Conservation (phyloP, 2,329 filamentous ascomycete genomes). For the Thelonectria rubi region DNA sequence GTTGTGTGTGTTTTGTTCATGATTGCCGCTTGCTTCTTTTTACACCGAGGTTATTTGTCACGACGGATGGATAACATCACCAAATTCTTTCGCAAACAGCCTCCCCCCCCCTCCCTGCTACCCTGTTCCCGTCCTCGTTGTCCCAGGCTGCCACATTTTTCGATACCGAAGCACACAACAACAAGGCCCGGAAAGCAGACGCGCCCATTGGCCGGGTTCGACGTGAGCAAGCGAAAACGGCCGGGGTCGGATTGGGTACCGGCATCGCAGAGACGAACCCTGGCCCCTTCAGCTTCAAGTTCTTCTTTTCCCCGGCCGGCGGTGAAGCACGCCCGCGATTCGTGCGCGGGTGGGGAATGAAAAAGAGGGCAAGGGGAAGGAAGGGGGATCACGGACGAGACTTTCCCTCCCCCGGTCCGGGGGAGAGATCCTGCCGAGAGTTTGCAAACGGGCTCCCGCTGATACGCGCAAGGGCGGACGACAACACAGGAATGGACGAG, state of each 20-base stretch:
- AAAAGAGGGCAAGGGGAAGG: neutral
- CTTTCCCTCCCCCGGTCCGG: slow-evolving; percentile 10
- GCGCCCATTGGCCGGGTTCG: neutral
- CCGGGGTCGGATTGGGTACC: slow-evolving; percentile 23
- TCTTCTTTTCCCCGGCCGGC: slow-evolving; percentile 14
- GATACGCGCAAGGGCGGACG: neutral
- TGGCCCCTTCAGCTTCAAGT: neutral
- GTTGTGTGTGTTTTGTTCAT: neutral
- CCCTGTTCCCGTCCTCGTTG: no score
- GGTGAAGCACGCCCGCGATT: slow-evolving; percentile 24
- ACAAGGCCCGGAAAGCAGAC: no score
- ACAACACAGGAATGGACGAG: neutral
- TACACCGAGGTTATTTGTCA: neutral
- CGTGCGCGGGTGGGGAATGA: slow-evolving; percentile 8
- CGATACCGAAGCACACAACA: no score
- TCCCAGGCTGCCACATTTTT: neutral
- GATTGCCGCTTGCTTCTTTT: neutral
- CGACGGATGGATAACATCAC: neutral
- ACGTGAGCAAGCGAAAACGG: neutral
- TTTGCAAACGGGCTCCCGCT: slow-evolving; percentile 4
- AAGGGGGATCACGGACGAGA: neutral
- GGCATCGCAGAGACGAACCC: slow-evolving; percentile 9
- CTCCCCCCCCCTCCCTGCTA: no score
- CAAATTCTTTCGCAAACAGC: no score
- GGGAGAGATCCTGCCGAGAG: neutral